phyloP scores from a whole-genome alignment of 345 rosid species.

The Rhodomyrtus tomentosa region DNA sequence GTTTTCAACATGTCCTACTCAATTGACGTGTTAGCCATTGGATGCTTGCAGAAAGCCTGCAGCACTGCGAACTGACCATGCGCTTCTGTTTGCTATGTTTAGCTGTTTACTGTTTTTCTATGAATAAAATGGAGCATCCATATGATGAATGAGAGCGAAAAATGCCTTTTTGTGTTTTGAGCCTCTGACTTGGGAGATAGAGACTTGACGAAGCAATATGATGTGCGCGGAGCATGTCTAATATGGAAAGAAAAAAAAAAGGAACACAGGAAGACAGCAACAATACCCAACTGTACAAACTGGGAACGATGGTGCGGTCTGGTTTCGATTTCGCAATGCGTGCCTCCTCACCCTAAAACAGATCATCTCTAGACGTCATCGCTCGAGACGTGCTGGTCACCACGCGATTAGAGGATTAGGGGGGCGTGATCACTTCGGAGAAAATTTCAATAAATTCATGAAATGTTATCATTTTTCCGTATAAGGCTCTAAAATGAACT shows the following conservation, averaged over 20 bases:
- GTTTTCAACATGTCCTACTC: background rate
- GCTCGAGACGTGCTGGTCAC: too few species aligned
- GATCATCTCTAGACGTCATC: accelerated
- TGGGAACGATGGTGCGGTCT: too few species aligned
- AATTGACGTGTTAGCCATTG: background rate
- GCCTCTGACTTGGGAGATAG: background rate
- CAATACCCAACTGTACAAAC: too few species aligned
- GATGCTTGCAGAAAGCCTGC: background rate
- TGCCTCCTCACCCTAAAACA: background rate
- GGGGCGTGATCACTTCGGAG: too few species aligned
- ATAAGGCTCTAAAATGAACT: too few species aligned
- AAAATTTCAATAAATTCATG: too few species aligned
- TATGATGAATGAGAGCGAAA: background rate
- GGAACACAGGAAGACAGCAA: background rate
- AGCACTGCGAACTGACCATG: background rate
- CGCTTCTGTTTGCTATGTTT: background rate
- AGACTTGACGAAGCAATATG: background rate
- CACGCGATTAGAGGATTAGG: too few species aligned
- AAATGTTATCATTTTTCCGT: too few species aligned
- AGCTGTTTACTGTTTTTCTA: background rate
- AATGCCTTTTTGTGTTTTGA: background rate
- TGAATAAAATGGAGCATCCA: background rate
- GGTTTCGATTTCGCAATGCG: accelerated
- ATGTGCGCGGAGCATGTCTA: background rate
- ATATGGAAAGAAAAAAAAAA: background rate